Evolutionary conservation across 2,329 filamentous ascomycete species (phyloP).

Genomic region (Thermochaetoides dissita): DNA sequence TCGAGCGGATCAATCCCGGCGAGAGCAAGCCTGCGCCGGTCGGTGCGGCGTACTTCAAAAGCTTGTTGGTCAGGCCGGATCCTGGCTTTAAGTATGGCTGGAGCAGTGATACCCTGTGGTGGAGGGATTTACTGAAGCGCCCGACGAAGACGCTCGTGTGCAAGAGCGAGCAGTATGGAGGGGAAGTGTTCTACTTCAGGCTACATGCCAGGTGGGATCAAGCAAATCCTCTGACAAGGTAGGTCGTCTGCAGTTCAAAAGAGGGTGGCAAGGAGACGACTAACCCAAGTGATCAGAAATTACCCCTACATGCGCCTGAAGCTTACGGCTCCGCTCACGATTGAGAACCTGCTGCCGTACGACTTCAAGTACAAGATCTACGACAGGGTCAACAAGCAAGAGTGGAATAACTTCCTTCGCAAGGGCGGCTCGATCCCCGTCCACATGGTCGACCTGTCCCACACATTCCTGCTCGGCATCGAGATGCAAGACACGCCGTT

Average conservation of each 20-base stretch:
- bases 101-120: constrained; percentile 81
- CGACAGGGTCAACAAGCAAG: constrained; percentile 95
- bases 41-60: constrained; percentile 81
- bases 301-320: constrained; percentile 94
- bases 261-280: too few species aligned
- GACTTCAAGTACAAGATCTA: constrained; percentile 99
- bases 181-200: constrained; percentile 93
- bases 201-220: constrained; percentile 76
- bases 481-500: constrained; percentile 95
- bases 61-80: constrained; percentile 74
- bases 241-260: constrained; percentile 17
- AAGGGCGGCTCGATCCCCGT: constrained; percentile 96
- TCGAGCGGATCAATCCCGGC: constrained; percentile 91
- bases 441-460: constrained; percentile 90
- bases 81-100: constrained; percentile 94
- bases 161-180: constrained; percentile 55
- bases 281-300: constrained; percentile 30
- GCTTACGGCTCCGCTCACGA: constrained; percentile 78
- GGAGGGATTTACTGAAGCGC: constrained; percentile 76
- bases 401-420: constrained; percentile 95
- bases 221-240: constrained; percentile 67
- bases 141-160: constrained; percentile 82
- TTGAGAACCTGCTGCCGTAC: constrained; percentile 89
- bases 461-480: constrained; percentile 79
- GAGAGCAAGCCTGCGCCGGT: constrained; percentile 83